These are phyloP conservation scores for Trichophyton simii DNA, from an alignment of 2,329 filamentous ascomycete genomes.

Conservation along the genomic window DNA sequence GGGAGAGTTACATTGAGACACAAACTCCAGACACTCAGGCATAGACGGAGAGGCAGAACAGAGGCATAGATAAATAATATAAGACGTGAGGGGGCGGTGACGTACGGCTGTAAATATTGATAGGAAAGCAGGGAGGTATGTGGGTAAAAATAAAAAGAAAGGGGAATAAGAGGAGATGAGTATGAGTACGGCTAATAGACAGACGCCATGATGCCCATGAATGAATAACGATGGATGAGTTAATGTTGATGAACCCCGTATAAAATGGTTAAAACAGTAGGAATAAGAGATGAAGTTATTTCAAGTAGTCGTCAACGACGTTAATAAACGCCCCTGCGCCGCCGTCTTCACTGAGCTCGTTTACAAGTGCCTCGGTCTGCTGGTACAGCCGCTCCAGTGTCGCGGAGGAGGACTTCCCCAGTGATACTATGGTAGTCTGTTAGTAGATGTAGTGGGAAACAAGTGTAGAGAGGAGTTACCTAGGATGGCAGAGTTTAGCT, in stretches of 20 bases:
- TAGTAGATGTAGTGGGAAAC: not conserved
- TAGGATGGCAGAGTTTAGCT: constrained; percentile 84
- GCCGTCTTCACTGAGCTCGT: constrained; percentile 66
- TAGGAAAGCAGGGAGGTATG: not conserved
- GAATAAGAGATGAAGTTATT: constrained; percentile 36
- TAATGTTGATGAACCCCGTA: not conserved
- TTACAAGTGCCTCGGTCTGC: constrained; percentile 75
- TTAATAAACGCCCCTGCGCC: constrained; percentile 75
- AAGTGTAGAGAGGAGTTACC: constrained; percentile 42
- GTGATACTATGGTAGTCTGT: constrained; percentile 51
- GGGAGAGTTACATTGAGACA: no score
- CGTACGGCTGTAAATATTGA: not conserved
- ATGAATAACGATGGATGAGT: not conserved
- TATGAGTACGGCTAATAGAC: not conserved
- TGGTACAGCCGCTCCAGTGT: constrained; percentile 75
- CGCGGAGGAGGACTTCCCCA: constrained; percentile 79
- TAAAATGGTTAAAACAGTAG: not conserved
- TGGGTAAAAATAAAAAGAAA: not conserved
- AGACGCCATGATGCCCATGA: not conserved
- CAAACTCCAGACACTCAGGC: not conserved
- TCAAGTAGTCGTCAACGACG: constrained; percentile 41
- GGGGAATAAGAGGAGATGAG: no score
- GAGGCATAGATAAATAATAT: not conserved
- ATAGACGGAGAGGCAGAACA: not conserved
- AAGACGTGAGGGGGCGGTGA: not conserved